phyloP scores from a whole-genome alignment of 768 basidiomycete genomes.

The Pholiota conissans region DNA sequence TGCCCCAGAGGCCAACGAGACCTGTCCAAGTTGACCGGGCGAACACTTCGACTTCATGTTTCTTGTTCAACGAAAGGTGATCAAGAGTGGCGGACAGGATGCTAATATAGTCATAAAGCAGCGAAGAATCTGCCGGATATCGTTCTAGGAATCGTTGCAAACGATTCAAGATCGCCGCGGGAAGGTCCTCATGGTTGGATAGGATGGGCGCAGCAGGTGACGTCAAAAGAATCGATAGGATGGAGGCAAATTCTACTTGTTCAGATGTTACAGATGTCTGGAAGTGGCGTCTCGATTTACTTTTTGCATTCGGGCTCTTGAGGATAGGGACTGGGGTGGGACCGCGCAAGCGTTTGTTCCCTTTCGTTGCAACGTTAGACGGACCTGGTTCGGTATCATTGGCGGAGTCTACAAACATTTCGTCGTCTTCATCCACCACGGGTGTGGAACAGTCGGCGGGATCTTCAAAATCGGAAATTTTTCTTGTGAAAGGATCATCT shows the following conservation, averaged over 20 bases:
- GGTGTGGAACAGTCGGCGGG: constrained; percentile 15
- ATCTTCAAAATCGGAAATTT: constrained; percentile 33
- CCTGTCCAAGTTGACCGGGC: constrained; percentile 62
- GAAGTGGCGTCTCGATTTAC: constrained; percentile 17
- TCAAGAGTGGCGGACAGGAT: constrained; percentile 69
- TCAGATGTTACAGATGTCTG: constrained; percentile 43
- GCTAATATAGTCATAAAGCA: constrained; percentile 74
- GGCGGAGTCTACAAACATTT: constrained; percentile 29
- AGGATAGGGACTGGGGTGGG: constrained; percentile 18
- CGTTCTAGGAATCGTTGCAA: constrained; percentile 56
- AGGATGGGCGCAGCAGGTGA: constrained; percentile 61
- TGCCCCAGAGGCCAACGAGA: constrained; percentile 73
- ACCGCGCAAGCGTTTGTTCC: constrained; percentile 40
- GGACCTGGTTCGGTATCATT: constrained; percentile 31
- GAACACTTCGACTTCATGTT: constrained; percentile 55
- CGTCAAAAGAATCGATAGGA: constrained; percentile 60
- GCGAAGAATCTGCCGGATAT: constrained; percentile 73
- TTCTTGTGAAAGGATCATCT: constrained; percentile 47
- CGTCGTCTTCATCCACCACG: constrained; percentile 33
- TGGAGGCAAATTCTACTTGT: constrained; percentile 70
- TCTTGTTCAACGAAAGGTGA: constrained; percentile 78
- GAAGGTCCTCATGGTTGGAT: constrained; percentile 38
- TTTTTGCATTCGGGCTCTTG: constrained; percentile 24
- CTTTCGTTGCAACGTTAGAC: constrained; percentile 23
- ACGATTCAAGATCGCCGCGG: constrained; percentile 53